Conservation (phyloP, 176 grass and related monocot genomes). For the Bolboschoenus planiculmis region DNA sequence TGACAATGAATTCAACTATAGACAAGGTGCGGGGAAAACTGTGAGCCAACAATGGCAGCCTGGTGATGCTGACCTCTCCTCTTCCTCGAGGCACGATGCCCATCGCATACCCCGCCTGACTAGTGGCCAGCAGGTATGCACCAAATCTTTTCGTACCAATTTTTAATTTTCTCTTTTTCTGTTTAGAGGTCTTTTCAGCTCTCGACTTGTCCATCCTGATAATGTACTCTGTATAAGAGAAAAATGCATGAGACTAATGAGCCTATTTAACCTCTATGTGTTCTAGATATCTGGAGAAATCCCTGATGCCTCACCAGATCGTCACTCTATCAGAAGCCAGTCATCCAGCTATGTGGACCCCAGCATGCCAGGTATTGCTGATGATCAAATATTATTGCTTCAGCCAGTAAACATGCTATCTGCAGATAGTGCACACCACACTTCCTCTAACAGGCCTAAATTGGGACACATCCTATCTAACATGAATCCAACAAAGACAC, state of each 20-base stretch:
- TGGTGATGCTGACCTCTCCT: constrained; percentile 79
- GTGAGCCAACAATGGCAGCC: constrained; percentile 54
- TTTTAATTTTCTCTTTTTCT: background rate
- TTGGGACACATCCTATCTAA: background rate
- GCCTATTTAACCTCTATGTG: background rate
- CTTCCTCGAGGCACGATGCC: constrained; percentile 72
- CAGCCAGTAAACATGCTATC: background rate
- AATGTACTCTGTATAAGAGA: background rate
- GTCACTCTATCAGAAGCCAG: constrained; percentile 92
- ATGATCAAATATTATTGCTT: background rate
- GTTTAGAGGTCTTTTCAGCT: background rate
- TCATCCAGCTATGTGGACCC: constrained; percentile 94
- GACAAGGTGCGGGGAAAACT: constrained; percentile 55
- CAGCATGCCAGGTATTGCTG: constrained; percentile 70
- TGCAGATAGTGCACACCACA: background rate
- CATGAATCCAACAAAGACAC: background rate
- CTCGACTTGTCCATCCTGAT: background rate
- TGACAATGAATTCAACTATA: constrained; percentile 96
- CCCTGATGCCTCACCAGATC: constrained; percentile 90
- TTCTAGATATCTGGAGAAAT: constrained; percentile 85
- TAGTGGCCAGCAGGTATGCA: constrained; percentile 74
- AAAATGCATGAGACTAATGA: background rate
- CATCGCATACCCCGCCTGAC: constrained; percentile 86
- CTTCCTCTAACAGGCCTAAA: background rate
- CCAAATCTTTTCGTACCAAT: background rate